Base-by-base conservation (phyloP, 1,284 basidiomycete genomes). In the Megacollybia platyphylla region DNA sequence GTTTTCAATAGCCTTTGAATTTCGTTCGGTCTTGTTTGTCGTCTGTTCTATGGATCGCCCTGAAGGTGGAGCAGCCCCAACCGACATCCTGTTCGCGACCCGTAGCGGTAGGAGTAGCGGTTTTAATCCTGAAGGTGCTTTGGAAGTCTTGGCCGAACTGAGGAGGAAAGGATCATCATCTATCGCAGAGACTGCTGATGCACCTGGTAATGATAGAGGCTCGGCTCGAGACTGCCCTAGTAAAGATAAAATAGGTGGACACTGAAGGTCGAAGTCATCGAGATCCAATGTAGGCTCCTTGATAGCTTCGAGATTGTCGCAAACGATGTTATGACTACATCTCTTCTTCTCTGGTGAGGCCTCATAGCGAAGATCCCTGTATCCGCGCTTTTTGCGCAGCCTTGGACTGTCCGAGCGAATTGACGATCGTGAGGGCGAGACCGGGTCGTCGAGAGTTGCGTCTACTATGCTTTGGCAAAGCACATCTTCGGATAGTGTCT, bases 91-190 rank as follows among this genome's bases (percentile, higher is more conserved):
- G 31, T 37, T 41, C 11, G 39, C 56, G 30, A 48, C 44, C 24
- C 44, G 46, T 5, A 46, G 32, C n/a, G 50, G 51, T 11, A 51
- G 46, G 11, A 50, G 18, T 31, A 49, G 34, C 13, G 48, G 45
- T 34, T 34, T 34, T 11, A 34, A 34, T 34, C 10, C 31, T 7
- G 31, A 34, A 34, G 17, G 47, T 36, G 13, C 47, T 34, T 7
- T 7, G 28, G 26, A 24, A 10, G 6, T 13, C 8, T 27, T 31
- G 18, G 29, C 24, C n/a, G 26, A n/a, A 11, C 36, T 26, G 28
- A 17, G 34, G 11, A 38, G 27, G 41, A 36, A 39, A 20, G 9
- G 9, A 39, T 7, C 39, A 28, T 18, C 13, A 24, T 24, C 20
- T 24, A 24, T 2, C 5, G 20, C 4, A 24, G 20, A 24, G 20